Evolutionary conservation across 495 filamentous ascomycete species (phyloP).

Genomic region (Penicillium soppii): DNA sequence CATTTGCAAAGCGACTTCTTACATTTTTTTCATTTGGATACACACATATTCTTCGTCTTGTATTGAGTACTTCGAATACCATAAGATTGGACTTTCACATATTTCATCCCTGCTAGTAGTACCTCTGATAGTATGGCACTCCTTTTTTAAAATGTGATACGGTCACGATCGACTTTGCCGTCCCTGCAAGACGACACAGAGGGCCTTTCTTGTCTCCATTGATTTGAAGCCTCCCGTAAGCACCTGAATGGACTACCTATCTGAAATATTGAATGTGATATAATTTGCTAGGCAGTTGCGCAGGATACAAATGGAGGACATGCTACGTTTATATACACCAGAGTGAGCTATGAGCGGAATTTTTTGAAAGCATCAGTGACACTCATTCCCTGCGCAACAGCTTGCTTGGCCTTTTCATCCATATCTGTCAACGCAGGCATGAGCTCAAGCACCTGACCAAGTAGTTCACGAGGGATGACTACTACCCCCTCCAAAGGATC

Average conservation of each 20-base stretch:
- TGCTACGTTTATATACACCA: neutral
- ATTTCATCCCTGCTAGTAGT: conserved; percentile 2
- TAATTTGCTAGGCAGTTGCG: too few species aligned
- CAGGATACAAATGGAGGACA: too few species aligned
- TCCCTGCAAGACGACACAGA: too few species aligned
- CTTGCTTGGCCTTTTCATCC: conserved; percentile 60
- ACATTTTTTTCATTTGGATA: conserved; percentile 10
- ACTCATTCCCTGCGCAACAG: conserved; percentile 54
- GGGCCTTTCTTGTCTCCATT: too few species aligned
- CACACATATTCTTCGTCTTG: conserved; percentile 21
- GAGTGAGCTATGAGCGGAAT: conserved; percentile 23
- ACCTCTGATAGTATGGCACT: neutral
- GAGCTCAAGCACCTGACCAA: conserved; percentile 50
- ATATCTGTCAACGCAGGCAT: conserved; percentile 56
- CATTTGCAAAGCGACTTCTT: conserved; percentile 32
- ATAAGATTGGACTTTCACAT: conserved; percentile 24
- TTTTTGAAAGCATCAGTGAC: conserved; percentile 59
- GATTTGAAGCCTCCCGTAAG: too few species aligned
- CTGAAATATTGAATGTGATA: too few species aligned
- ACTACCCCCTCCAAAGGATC: conserved; percentile 63
- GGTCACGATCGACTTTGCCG: too few species aligned
- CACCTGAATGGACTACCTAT: too few species aligned
- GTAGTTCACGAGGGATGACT: conserved; percentile 53
- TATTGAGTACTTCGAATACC: conserved; percentile 32
- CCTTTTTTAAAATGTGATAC: neutral